Percentiles rank a stretch among this genome's conserved stretches.
Evolutionary conservation across 768 basidiomycete species (phyloP).

Genomic region (Lactarius deliciosus): DNA sequence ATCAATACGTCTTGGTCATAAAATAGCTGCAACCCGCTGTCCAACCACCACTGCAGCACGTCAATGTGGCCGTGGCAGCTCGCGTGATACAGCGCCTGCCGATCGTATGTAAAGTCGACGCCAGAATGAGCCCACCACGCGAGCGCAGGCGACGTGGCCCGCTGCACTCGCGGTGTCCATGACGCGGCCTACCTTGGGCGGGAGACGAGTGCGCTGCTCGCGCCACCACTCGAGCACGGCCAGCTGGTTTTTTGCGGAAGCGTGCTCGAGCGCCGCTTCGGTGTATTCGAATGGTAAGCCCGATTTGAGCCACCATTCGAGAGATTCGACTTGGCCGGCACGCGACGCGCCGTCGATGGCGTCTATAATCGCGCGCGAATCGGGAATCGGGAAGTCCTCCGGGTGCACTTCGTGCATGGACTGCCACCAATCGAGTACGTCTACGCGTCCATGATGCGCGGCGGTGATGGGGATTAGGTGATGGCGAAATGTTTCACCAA

Average conservation of each 20-base stretch:
- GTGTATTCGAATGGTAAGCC: slow-evolving; percentile 70
- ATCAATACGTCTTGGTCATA: slow-evolving; percentile 80
- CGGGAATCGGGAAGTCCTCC: slow-evolving; percentile 56
- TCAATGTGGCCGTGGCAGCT: slow-evolving; percentile 79
- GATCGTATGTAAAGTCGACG: slow-evolving; percentile 76
- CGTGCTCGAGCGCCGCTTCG: slow-evolving; percentile 75
- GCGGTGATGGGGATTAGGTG: slow-evolving; percentile 77
- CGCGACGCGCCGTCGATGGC: slow-evolving; percentile 79
- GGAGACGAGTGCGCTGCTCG: slow-evolving; percentile 49
- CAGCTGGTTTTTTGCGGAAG: slow-evolving; percentile 76
- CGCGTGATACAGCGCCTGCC: slow-evolving; percentile 72
- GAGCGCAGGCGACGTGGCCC: slow-evolving; percentile 69
- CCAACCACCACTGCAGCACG: slow-evolving; percentile 81
- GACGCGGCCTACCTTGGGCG: slow-evolving; percentile 78
- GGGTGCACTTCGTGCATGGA: slow-evolving; percentile 59
- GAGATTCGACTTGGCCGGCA: slow-evolving; percentile 67
- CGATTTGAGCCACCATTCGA: slow-evolving; percentile 81
- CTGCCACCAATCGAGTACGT: slow-evolving; percentile 83
- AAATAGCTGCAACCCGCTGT: slow-evolving; percentile 70
- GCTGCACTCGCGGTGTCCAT: slow-evolving; percentile 85
- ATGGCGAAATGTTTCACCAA: slow-evolving; percentile 60
- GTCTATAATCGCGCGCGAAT: slow-evolving; percentile 55
- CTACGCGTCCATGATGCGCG: slow-evolving; percentile 67
- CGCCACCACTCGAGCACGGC: slow-evolving; percentile 85
- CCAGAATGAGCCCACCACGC: slow-evolving; percentile 86